Evolutionary conservation across 345 rosid genomes (phyloP).

Genomic region (Geranium brycei): DNA sequence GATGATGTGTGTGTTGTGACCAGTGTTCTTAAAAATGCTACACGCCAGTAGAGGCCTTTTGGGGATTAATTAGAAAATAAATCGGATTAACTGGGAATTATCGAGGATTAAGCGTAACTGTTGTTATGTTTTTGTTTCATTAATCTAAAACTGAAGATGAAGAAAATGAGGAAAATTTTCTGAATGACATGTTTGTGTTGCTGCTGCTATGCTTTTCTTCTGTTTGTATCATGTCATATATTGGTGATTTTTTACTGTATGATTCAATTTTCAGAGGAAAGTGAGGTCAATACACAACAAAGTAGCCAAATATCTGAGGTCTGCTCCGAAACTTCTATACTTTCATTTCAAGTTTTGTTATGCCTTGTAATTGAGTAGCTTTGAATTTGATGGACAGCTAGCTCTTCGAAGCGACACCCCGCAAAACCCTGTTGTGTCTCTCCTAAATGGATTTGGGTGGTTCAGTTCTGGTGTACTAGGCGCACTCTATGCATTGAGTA

Average conservation of each 20-base stretch:
- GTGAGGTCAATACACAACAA: conserved; percentile 19
- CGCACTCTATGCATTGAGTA: conserved; percentile 67
- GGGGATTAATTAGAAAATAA: no score
- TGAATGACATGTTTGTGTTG: no score
- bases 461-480: conserved; percentile 66
- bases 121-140: no score
- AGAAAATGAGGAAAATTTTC: no score
- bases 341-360: conserved; percentile 3
- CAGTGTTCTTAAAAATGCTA: no score
- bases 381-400: conserved; percentile 18
- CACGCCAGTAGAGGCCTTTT: no score
- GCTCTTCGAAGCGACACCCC: conserved; percentile 19
- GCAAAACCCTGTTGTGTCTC: conserved; percentile 47
- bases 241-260: conserved; percentile 6
- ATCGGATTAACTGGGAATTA: no score
- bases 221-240: no score
- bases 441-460: conserved; percentile 69
- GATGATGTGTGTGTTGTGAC: no score
- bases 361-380: conserved; percentile 3
- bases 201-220: no score
- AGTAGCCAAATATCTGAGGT: conserved; percentile 42
- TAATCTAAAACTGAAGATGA: no score
- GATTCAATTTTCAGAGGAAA: conserved; percentile 27
- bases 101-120: no score
- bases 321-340: conserved; percentile 6